Base-by-base conservation (phyloP, 345 rosid species). In the Acer yangbiense region DNA sequence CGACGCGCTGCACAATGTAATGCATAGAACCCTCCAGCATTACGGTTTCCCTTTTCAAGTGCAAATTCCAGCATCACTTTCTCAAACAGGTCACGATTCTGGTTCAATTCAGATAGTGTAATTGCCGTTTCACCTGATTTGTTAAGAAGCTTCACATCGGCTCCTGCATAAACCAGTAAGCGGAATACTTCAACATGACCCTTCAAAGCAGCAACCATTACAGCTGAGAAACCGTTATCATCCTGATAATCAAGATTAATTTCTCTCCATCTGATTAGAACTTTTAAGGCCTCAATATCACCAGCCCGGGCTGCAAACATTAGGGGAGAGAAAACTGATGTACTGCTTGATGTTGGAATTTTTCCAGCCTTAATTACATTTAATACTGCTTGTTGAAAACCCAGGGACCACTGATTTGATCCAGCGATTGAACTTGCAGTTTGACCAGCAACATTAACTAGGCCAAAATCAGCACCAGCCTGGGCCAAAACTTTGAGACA, bases 51-150 rank as follows among this genome's bases (percentile, higher is more conserved):
- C 79, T 88, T 90, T 83, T 96, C 97, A 0, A 94, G 93, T 7
- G 98, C 92, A 71, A 86, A 91, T 78, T 96, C 98, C 13, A 96
- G 93, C 99, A 96, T 91, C 76, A 92, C 98, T 85, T 91, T 94
- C 90, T 94, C 99, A 16, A 96, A 88, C 46, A 81, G 78, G 82
- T 94, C 94, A 0, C 87, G 89, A 18, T 89, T 81, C 43, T 85
- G 92, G 72, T 87, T 90, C 75, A 86, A 71, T 68, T 86, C 88
- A 12, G 98, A 92, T 35, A 96, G 75, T 27, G 89, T 85, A 43
- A 94, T 86, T 23, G 97, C 98, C 43, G 92, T 92, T 79, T 92
- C 87, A 0, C 98, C 97, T 7, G 86, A 83, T 76, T 89, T 89
- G 86, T 91, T 96, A 2, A 16, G 43, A 4, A 96, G 88, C 87